Conservation (phyloP, 2,329 filamentous ascomycete genomes). For the Colletotrichum tofieldiae region DNA sequence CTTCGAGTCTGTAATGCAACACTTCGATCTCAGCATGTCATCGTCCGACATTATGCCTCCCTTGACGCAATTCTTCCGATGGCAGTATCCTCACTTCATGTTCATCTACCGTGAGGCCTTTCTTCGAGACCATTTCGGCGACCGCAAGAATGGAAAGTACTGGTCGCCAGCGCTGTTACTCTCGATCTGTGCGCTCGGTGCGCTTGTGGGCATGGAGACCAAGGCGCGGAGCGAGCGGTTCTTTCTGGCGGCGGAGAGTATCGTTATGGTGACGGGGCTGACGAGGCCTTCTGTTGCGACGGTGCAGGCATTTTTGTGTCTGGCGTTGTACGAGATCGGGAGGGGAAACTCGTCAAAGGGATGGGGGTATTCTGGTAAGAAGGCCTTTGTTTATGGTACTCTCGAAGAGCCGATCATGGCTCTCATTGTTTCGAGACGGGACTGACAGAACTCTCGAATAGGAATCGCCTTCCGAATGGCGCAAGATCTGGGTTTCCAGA, state of each 20-base stretch:
- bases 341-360: conserved; percentile 49
- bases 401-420: neutral
- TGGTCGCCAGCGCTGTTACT: conserved; percentile 48
- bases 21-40: conserved; percentile 47
- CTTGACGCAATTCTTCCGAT: conserved; percentile 48
- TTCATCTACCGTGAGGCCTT: conserved; percentile 52
- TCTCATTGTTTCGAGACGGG: neutral
- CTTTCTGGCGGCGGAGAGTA: conserved; percentile 47
- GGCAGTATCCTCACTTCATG: conserved; percentile 52
- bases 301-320: conserved; percentile 48
- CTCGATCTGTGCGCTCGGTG: conserved; percentile 47
- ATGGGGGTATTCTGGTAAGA: conserved; percentile 48
- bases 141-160: conserved; percentile 44
- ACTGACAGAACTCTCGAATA: neutral
- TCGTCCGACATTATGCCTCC: conserved; percentile 44
- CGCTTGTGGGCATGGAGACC: conserved; percentile 41
- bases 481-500: conserved; percentile 50
- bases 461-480: conserved; percentile 52
- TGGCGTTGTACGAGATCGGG: conserved; percentile 50
- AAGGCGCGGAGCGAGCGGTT: conserved; percentile 43
- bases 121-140: conserved; percentile 44
- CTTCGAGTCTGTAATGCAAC: conserved; percentile 44
- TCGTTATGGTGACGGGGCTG: conserved; percentile 47
- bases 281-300: conserved; percentile 45
- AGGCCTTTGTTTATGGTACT: neutral